Conservation (phyloP, 2,329 filamentous ascomycete genomes). For the Aspergillus sp. region DNA sequence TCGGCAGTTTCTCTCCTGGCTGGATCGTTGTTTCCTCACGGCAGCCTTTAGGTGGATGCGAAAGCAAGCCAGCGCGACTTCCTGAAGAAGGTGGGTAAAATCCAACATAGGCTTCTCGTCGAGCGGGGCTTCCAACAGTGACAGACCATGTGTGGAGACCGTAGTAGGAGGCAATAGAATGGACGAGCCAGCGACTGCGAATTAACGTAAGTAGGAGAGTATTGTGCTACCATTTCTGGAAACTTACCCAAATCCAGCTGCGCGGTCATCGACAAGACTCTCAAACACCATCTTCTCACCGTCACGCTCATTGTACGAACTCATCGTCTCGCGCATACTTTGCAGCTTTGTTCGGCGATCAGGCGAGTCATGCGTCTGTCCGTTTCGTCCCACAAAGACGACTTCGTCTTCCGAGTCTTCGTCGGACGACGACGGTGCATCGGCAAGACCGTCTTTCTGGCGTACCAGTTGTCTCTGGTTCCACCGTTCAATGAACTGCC, state of each 20-base stretch:
- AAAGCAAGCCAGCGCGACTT: slow-evolving; percentile 26
- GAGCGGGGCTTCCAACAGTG: slow-evolving; percentile 67
- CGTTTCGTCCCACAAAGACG: slow-evolving; percentile 76
- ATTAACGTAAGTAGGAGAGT: slow-evolving; percentile 16
- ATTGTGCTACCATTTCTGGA: background rate
- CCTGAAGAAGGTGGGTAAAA: slow-evolving; percentile 46
- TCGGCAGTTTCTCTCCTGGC: slow-evolving; percentile 38
- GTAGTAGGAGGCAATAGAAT: slow-evolving; percentile 90
- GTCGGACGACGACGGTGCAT: slow-evolving; percentile 38
- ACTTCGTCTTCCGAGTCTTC: slow-evolving; percentile 78
- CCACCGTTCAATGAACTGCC: slow-evolving; percentile 68
- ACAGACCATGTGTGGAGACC: slow-evolving; percentile 81
- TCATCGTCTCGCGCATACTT: slow-evolving; percentile 39
- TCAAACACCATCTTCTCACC: slow-evolving; percentile 77
- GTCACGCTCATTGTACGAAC: slow-evolving; percentile 44
- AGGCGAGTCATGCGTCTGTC: slow-evolving; percentile 61
- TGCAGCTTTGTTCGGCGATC: slow-evolving; percentile 55
- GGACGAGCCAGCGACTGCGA: slow-evolving; percentile 80
- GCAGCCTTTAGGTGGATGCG: slow-evolving; percentile 26
- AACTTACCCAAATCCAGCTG: slow-evolving; percentile 76
- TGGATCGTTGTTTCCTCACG: slow-evolving; percentile 28
- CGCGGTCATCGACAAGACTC: slow-evolving; percentile 70
- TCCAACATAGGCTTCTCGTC: slow-evolving; percentile 80
- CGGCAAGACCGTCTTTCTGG: slow-evolving; percentile 46
- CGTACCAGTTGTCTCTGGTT: slow-evolving; percentile 53